phyloP scores from a whole-genome alignment of 805 yeast species.

The Candida coleopterorum region DNA sequence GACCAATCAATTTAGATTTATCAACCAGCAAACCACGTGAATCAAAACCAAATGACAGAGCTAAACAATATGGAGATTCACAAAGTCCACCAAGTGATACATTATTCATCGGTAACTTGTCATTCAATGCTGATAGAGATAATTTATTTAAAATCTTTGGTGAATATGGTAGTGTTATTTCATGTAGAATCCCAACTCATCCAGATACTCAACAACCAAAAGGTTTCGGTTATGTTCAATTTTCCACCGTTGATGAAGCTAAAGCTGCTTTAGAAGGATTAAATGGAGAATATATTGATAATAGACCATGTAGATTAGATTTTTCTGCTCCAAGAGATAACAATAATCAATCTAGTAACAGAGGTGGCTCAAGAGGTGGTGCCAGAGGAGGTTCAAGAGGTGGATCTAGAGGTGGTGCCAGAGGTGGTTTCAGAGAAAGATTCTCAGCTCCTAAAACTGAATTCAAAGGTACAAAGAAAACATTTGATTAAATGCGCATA shows the following conservation, averaged over 20 bases:
- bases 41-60: constrained; percentile 61
- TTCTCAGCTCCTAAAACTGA: constrained; percentile 54
- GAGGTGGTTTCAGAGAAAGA: constrained; percentile 43
- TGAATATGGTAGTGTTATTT: constrained; percentile 74
- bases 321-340: constrained; percentile 83
- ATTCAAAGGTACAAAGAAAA: constrained; percentile 81
- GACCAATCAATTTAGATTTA: constrained; percentile 91
- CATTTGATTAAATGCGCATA: constrained; percentile 58
- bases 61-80: constrained; percentile 84
- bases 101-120: constrained; percentile 90
- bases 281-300: constrained; percentile 85
- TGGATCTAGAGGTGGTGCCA: constrained; percentile 26
- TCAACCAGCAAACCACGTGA: constrained; percentile 78
- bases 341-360: constrained; percentile 17
- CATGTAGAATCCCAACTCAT: constrained; percentile 95
- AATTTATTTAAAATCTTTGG: constrained; percentile 67
- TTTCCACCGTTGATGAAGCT: constrained; percentile 81
- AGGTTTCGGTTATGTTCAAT: constrained; percentile 98
- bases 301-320: constrained; percentile 93
- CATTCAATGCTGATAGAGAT: constrained; percentile 86
- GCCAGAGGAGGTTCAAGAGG: constrained; percentile 36
- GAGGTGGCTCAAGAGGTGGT: constrained; percentile 29
- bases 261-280: constrained; percentile 79
- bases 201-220: constrained; percentile 98
- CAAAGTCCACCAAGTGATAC: constrained; percentile 94